phyloP scores from a whole-genome alignment of 1,139 yeast species.

The Hyphopichia fennica region DNA sequence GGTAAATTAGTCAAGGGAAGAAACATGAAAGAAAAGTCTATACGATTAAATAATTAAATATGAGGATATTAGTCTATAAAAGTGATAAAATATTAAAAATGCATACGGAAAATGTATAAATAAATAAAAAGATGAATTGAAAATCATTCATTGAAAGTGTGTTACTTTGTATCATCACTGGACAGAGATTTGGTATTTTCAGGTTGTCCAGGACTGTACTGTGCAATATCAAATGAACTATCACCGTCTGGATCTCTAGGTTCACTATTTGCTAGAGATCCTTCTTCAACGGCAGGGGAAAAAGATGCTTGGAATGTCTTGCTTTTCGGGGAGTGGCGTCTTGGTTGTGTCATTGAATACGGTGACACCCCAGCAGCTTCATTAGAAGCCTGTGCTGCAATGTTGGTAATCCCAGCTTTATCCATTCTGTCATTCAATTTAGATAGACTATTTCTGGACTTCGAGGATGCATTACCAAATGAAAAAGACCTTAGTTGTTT shows the following conservation, averaged over 20 bases:
- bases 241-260: not conserved
- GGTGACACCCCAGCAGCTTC: slow-evolving; percentile 16
- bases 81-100: too few relatives aligned
- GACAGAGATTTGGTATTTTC: too few relatives aligned
- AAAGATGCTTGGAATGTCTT: not conserved
- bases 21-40: too few relatives aligned
- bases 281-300: not conserved
- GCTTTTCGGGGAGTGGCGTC: not conserved
- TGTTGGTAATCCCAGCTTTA: slow-evolving; percentile 16
- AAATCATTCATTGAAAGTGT: not conserved
- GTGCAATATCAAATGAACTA: not conserved
- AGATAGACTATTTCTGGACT: not conserved
- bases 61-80: too few relatives aligned
- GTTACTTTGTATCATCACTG: not conserved
- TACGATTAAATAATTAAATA: too few relatives aligned
- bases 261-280: not conserved
- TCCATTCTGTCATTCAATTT: slow-evolving; percentile 15
- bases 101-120: too few relatives aligned
- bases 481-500: slow-evolving; percentile 6
- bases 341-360: slow-evolving; percentile 2
- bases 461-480: not conserved
- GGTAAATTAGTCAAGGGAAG: too few relatives aligned
- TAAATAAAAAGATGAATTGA: too few relatives aligned
- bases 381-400: slow-evolving; percentile 16
- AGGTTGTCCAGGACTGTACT: not conserved